Base-by-base conservation (phyloP, 345 rosid species). In the Cardamine occulta region DNA sequence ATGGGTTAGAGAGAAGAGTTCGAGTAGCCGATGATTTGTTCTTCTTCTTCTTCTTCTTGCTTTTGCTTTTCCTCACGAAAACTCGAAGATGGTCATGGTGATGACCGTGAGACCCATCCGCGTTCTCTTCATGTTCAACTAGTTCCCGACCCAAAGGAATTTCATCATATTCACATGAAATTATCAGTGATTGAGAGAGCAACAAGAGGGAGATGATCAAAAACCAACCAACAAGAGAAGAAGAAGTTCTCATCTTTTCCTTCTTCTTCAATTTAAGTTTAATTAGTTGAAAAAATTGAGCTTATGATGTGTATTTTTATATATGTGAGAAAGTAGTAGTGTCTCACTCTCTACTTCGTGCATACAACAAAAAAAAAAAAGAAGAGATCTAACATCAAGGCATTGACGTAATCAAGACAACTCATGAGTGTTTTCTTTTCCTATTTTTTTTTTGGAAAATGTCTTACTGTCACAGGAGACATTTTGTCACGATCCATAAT, bases 1-100 rank as follows among this genome's bases (percentile, higher is more conserved):
- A 56, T 70, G 66, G 75, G 58, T 70, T 77, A 75, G 76, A 80
- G 54, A 91, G 81, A 68, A 68, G 74, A 68, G 35, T 42, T 68
- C 48, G 42, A 32, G 70, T 70, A 19, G 80, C 80, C 0, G 80
- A 34, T 63, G 75, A 76, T 17, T 76, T 64, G 48, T 74, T 18
- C 77, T 74, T 69, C 69, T 75, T 75, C 68, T 39, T 62, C 56
- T 76, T 76, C 53, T 56, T 65, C 52, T 26, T 63, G 21, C 6
- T 9, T 11, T 69, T 63, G 52, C 23, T 6, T 45, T 76, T 76
- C 66, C 24, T 76, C 66, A 70, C 6, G 34, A 70, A 70, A 7
- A 37, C 75, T 70, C 71, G 71, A 63, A 76, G 75, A 34, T 76
- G 58, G 32, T 62, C 80, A 42, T 63, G 74, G 49, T 72, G 69